Evolutionary conservation across 176 grass and related monocot species (phyloP).

Genomic region (Paspalum vaginatum): DNA sequence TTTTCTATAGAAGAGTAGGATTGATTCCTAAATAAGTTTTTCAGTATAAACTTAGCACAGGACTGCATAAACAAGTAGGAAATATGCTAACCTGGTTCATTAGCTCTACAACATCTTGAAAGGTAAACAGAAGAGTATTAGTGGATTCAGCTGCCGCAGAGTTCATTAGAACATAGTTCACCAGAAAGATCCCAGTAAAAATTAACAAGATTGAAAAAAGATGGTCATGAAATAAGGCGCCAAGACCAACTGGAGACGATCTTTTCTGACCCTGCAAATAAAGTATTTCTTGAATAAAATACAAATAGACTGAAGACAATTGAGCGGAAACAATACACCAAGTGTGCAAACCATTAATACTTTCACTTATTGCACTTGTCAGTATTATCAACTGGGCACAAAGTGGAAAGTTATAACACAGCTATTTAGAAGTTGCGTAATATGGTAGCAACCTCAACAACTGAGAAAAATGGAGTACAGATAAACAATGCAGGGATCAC

Average conservation of each 20-base stretch:
- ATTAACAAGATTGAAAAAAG: slow-evolving; percentile 90
- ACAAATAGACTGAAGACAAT: not conserved
- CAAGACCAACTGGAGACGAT: slow-evolving; percentile 46
- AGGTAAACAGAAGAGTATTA: slow-evolving; percentile 71
- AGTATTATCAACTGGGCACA: slow-evolving; percentile 17
- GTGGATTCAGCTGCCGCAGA: slow-evolving; percentile 83
- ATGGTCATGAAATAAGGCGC: slow-evolving; percentile 90
- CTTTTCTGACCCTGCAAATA: slow-evolving; percentile 83
- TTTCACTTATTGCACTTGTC: not conserved
- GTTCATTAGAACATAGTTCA: slow-evolving; percentile 92
- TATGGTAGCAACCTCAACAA: slow-evolving; percentile 1
- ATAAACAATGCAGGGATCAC: not conserved
- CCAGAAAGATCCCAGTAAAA: slow-evolving; percentile 93
- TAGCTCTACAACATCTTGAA: slow-evolving; percentile 90
- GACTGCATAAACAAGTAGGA: slow-evolving; percentile 11
- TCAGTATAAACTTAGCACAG: slow-evolving; percentile 8
- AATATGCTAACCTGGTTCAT: slow-evolving; percentile 85
- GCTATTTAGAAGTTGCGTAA: not conserved
- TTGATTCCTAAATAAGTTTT: slow-evolving; percentile 24
- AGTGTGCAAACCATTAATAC: not conserved
- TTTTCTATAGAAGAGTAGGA: slow-evolving; percentile 1
- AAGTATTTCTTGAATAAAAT: slow-evolving; percentile 42
- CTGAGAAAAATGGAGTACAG: not conserved
- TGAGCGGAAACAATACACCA: slow-evolving; percentile 19
- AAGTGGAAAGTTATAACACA: not conserved